Evolutionary conservation across 2,329 filamentous ascomycete species (phyloP).

Genomic region (Moelleriella libera): DNA sequence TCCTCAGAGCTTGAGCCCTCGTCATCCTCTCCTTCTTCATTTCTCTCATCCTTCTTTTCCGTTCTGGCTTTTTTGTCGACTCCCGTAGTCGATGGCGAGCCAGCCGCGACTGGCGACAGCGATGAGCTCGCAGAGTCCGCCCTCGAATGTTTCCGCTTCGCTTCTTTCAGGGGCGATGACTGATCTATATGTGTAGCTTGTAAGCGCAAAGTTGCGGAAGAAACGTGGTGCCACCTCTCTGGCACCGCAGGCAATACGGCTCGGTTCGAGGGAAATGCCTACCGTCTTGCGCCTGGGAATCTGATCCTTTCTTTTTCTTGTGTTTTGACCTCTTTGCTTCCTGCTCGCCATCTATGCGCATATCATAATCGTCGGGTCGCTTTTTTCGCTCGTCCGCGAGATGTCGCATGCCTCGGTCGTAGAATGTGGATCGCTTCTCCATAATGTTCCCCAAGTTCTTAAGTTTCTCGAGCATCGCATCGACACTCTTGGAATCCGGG

Average conservation of each 20-base stretch:
- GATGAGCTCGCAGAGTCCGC: conserved; percentile 45
- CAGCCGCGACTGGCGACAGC: conserved; percentile 38
- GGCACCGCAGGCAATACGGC: neutral
- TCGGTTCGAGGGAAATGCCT: neutral
- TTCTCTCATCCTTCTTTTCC: conserved; percentile 16
- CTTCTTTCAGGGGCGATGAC: conserved; percentile 38
- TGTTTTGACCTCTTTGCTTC: conserved; percentile 48
- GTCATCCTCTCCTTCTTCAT: conserved; percentile 21
- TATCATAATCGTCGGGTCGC: conserved; percentile 37
- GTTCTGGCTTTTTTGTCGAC: conserved; percentile 38
- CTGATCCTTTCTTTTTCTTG: conserved; percentile 66
- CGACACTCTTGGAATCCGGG: conserved; percentile 48
- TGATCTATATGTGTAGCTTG: conserved; percentile 25
- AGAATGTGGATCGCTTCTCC: conserved; percentile 51
- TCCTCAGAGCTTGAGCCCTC: conserved; percentile 42
- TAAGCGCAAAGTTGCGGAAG: neutral
- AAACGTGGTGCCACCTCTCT: no score
- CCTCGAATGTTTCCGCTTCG: conserved; percentile 37
- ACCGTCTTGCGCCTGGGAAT: conserved; percentile 26
- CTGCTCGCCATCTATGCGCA: conserved; percentile 32
- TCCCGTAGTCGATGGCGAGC: conserved; percentile 42
- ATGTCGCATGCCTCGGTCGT: conserved; percentile 60
- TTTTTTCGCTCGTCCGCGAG: conserved; percentile 53
- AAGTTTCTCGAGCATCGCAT: conserved; percentile 49
- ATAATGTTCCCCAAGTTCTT: conserved; percentile 51